Base-by-base conservation (phyloP, 305 asterid species). In the Lippia alba region DNA sequence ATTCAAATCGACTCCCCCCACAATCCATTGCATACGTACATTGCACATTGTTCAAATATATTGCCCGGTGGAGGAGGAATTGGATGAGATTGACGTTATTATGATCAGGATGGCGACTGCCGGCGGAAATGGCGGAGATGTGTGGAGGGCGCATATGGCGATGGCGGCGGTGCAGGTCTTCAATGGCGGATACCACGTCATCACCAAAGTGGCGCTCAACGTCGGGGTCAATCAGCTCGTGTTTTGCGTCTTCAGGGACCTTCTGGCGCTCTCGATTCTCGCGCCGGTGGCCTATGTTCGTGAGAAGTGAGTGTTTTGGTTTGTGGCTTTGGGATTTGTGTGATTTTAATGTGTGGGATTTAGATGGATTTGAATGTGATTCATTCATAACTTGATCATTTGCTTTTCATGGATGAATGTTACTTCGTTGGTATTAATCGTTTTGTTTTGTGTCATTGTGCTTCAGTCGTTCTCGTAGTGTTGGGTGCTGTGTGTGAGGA, bases 211-310 rank as follows among this genome's bases (percentile, higher is more conserved):
- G 33, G 99, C 99, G 17, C 96, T 94, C 70, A 92, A 88, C 73
- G 97, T 91, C 61, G 99, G 99, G 39, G 80, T 94, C 55, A 94
- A 87, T 80, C 94, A 94, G 91, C 81, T 91, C 63, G 96, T 91
- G 34, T 94, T 94, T 70, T 94, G 99, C 61, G 90, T 94, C 32
- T 79, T 60, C 40, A 74, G 99, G 12, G 98, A 94, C 73, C 90
- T 94, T 19, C 81, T 94, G 41, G 98, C 97, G 3, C 88, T 94
- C 55, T 81, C 89, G 63, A 86, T 94, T 56, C 97, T 94, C 36
- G 96, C 96, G 40, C 97, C 98, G 11, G 74, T 92, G 4, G 99
- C 99, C 73, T 87, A 82, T 81, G 64, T 83, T 62, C 91, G 94
- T 53, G 98, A 93, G 84, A 89, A 83, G 97, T 93, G 18, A 66